Base-by-base conservation (phyloP, 805 yeast genomes). In the Candida incommunis region DNA sequence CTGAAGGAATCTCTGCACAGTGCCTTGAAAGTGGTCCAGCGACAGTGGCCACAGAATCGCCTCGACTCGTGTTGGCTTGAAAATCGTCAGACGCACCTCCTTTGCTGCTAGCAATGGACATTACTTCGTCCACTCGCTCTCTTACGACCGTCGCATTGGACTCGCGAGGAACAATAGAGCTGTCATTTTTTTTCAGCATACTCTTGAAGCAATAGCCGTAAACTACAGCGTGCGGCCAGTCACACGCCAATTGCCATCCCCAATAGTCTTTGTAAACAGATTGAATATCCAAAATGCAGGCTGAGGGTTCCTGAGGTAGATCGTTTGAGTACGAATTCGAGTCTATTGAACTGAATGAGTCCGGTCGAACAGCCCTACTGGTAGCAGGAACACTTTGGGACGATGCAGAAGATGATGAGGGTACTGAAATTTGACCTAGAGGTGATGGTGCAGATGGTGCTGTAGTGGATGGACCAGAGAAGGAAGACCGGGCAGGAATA, bases 171-270 rank as follows among this genome's bases (percentile, higher is more conserved):
- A 31, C 9, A 4, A 18, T 11, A 4, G 13, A 9, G 18, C 7
- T 18, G 4, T 5, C 20, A 31, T 9, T 7, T 31, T 16, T 31
- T 31, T 18, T 5, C n/a, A 18, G 9, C 5, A 4, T 11, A 5
- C 18, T 31, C 20, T 31, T 31, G 37, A 11, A 44, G 24, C 56
- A 54, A 44, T 54, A 52, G 25, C 64, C 63, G 40, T 59, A 58
- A 15, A 59, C 53, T 41, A 48, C 48, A 24, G 60, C 49, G 22
- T 51, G 46, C 1, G 63, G 63, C 37, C 46, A 49, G 41, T 59
- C 64, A 23, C 58, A 43, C 9, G 63, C 64, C 34, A 59, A 22
- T 41, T 59, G 60, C 63, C 63, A 59, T 3, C 60, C 53, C 63
- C 63, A 59, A 37, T 51, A 58, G 27, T 54, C 59, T 41, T 49